Evolutionary conservation across 2,329 filamentous ascomycete species (phyloP).

Genomic region (Ophiocordyceps camponoti-rufipedis): DNA sequence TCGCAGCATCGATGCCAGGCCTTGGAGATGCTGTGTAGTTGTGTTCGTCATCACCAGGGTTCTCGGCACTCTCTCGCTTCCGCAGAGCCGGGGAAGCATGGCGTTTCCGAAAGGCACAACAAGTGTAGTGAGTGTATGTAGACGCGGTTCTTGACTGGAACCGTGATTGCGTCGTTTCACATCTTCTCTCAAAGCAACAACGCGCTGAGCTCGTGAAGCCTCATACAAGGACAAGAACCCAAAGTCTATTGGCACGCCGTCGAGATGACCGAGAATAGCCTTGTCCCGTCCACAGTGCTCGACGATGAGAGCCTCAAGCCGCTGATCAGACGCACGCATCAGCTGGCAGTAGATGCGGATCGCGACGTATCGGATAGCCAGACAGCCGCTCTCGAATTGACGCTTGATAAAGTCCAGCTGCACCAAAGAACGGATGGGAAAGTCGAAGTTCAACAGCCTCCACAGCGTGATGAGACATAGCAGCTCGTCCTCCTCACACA

Average conservation of each 20-base stretch:
- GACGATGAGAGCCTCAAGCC: slow-evolving; percentile 52
- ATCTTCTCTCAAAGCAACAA: slow-evolving; percentile 22
- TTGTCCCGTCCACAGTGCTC: slow-evolving; percentile 43
- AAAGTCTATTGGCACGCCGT: slow-evolving; percentile 62
- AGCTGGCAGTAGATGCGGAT: slow-evolving; percentile 66
- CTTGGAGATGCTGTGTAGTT: slow-evolving; percentile 51
- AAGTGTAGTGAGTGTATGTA: slow-evolving; percentile 35
- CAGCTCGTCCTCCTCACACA: slow-evolving; percentile 6
- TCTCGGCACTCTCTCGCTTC: slow-evolving; percentile 4
- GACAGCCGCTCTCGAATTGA: slow-evolving; percentile 43
- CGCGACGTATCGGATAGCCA: slow-evolving; percentile 58
- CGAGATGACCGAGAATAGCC: slow-evolving; percentile 51
- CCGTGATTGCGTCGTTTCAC: slow-evolving; percentile 9
- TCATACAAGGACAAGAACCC: slow-evolving; percentile 48
- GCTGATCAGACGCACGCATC: slow-evolving; percentile 62
- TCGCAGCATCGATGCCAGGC: slow-evolving; percentile 49
- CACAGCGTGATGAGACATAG: slow-evolving; percentile 35
- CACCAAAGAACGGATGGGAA: slow-evolving; percentile 42
- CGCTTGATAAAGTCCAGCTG: slow-evolving; percentile 48
- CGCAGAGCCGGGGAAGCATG: slow-evolving; percentile 46
- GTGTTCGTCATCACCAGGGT: slow-evolving; percentile 52
- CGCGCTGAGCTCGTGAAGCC: slow-evolving; percentile 29
- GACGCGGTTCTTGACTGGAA: slow-evolving; percentile 2
- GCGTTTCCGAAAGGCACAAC: slow-evolving; percentile 48
- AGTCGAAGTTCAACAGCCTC: slow-evolving; percentile 63